phyloP scores from a whole-genome alignment of 2,329 filamentous ascomycete species.

The Trichophyton verrucosum region DNA sequence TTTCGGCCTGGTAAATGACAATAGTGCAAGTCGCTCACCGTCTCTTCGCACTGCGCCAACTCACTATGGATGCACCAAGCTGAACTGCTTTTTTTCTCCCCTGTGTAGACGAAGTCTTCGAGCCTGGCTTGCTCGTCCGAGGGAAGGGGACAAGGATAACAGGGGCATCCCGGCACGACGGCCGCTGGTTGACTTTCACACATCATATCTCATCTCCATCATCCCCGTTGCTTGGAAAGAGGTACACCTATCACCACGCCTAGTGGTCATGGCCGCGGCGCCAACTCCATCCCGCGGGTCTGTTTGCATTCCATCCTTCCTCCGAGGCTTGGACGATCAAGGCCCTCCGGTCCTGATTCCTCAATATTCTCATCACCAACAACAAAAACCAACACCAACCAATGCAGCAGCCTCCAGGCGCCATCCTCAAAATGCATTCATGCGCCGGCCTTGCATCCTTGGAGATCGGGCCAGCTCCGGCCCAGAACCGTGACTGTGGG shows the following conservation, averaged over 20 bases:
- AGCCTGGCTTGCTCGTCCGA: neutral
- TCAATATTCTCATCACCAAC: neutral
- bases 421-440: neutral
- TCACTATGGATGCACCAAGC: neutral
- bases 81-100: neutral
- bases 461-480: neutral
- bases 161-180: neutral
- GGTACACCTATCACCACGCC: neutral
- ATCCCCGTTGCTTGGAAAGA: neutral
- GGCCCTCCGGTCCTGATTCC: neutral
- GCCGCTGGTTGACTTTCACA: neutral
- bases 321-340: neutral
- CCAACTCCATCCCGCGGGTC: constrained; percentile 1
- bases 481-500: constrained; percentile 3
- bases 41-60: neutral
- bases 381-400: neutral
- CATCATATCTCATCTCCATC: neutral
- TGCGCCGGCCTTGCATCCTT: neutral
- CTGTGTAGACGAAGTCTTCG: neutral
- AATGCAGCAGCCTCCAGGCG: neutral
- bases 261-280: neutral
- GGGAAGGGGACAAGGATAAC: neutral
- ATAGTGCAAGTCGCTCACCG: neutral
- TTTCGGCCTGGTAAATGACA: neutral
- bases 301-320: neutral